Evolutionary conservation across 1,284 basidiomycete genomes (phyloP), one percentile per base, ranked within the genome.

Genomic region (Erythrobasidium hasegawianum): DNA sequence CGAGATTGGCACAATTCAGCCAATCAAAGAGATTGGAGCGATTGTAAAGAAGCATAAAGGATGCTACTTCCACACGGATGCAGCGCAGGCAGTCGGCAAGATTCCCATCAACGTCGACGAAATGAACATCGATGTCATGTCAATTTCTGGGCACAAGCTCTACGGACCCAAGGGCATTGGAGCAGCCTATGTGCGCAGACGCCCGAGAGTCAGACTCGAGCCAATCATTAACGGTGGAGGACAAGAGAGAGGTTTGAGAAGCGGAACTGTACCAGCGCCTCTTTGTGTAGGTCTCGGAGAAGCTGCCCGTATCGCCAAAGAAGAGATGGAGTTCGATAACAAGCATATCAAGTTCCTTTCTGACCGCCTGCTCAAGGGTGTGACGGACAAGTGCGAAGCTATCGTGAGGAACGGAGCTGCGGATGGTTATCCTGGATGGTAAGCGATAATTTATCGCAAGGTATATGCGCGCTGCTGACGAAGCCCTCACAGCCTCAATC

Each of bases 141-240:
- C 89, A 71, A 89, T 99, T 66, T 95, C 91, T 4, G 94, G 90
- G 3, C 96, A 99, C 83, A 99, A 99, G 81, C 79, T 99, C 16
- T 99, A 99, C 78, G 96, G 96, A 1, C 96, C 96, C 4, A 99
- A 98, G 80, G 96, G 96, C 16, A 80, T 98, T 53, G 96, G 96
- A 40, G 95, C 91, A 3, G 88, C 88, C 18, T 98, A 97, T 79
- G 92, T 99, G 57, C 85, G 96, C 64, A 81, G 96, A 72, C 81
- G 94, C 72, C 96, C 96, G 1, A 83, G 96, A 71, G 96, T 98
- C 50, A 84, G 96, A 68, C 80, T 98, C 72, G 96, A 98, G 77
- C 95, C 96, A 0, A 87, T 98, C 73, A 83, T 99, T 70, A 93
- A 85, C 72, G 96, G 96, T 68, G 96, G 96, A 75, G 96, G 96